Evolutionary conservation across 331 rosid species (phyloP).

Genomic region (Stylosanthes scabra): DNA sequence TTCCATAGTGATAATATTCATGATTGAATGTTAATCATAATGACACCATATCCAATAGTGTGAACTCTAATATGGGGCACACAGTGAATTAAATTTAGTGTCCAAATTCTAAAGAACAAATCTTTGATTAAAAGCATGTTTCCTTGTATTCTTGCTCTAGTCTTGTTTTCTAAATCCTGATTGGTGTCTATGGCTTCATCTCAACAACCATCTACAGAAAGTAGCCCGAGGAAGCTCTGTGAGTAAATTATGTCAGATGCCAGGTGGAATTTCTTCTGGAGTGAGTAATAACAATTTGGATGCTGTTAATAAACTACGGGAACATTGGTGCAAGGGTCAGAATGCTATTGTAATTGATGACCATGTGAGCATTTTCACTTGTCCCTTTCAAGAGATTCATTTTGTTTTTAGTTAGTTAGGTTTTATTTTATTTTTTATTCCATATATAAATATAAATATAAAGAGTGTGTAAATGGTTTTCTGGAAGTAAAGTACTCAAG

Average conservation of each 20-base stretch:
- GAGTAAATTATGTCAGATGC: conserved; percentile 46
- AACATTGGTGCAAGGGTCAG: conserved; percentile 55
- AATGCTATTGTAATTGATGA: conserved; percentile 69
- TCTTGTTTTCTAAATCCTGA: conserved; percentile 28
- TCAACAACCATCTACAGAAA: conserved; percentile 48
- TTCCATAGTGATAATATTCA: conserved; percentile 17
- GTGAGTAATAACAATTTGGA: conserved; percentile 43
- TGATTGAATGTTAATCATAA: background rate
- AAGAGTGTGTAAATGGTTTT: no score
- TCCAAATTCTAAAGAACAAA: background rate
- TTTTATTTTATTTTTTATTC: background rate
- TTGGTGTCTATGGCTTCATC: conserved; percentile 12
- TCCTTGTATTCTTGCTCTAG: conserved; percentile 5
- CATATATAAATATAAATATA: no score
- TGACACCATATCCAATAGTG: background rate
- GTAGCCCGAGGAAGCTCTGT: conserved; percentile 34
- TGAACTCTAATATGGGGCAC: conserved; percentile 3
- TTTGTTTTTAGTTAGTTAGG: conserved; percentile 14
- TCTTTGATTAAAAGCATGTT: background rate
- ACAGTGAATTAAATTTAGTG: background rate
- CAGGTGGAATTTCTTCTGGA: conserved; percentile 41
- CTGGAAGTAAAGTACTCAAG: no score
- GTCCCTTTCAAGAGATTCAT: conserved; percentile 9
- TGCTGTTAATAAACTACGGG: conserved; percentile 55
- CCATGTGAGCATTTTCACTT: conserved; percentile 50